Evolutionary conservation across 2,329 filamentous ascomycete species (phyloP).

Genomic region (Neopestalotiopsis sp.): DNA sequence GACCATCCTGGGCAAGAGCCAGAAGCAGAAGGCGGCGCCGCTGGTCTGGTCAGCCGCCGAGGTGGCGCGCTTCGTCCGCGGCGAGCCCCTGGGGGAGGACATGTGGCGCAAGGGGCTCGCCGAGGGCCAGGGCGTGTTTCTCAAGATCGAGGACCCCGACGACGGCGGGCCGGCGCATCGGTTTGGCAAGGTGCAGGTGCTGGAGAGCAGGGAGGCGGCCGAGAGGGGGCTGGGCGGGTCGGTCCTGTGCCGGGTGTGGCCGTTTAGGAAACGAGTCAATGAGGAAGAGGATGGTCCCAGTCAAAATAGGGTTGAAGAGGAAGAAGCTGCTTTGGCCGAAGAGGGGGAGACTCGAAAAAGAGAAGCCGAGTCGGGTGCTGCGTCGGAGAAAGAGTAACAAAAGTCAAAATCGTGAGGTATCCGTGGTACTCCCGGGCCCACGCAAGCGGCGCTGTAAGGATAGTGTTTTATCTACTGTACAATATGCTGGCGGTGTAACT

Average conservation of each 20-base stretch:
- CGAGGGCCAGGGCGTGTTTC: conserved; percentile 6
- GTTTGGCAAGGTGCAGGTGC: background rate
- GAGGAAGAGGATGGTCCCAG: background rate
- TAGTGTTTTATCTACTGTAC: no score
- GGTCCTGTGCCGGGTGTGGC: conserved; percentile 12
- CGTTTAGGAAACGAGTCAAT: background rate
- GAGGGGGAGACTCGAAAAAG: no score
- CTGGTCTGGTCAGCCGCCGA: background rate
- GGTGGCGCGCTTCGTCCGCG: background rate
- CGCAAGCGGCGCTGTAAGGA: no score
- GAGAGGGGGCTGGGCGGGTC: conserved; percentile 2
- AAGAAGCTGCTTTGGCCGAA: background rate
- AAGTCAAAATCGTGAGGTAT: no score
- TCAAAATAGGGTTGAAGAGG: background rate
- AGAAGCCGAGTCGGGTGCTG: no score
- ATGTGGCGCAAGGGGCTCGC: background rate
- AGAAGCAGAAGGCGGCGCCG: background rate
- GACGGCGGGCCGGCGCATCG: background rate
- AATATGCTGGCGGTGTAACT: no score
- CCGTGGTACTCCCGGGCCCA: no score
- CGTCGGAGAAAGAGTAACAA: no score
- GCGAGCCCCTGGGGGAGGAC: background rate
- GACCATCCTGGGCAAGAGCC: conserved; percentile 6
- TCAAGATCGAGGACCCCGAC: background rate
- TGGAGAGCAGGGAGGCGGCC: conserved; percentile 11